Evolutionary conservation across 768 basidiomycete species (phyloP), one percentile per base, ranked within the genome.

Genomic region (Termitomyces sp.): DNA sequence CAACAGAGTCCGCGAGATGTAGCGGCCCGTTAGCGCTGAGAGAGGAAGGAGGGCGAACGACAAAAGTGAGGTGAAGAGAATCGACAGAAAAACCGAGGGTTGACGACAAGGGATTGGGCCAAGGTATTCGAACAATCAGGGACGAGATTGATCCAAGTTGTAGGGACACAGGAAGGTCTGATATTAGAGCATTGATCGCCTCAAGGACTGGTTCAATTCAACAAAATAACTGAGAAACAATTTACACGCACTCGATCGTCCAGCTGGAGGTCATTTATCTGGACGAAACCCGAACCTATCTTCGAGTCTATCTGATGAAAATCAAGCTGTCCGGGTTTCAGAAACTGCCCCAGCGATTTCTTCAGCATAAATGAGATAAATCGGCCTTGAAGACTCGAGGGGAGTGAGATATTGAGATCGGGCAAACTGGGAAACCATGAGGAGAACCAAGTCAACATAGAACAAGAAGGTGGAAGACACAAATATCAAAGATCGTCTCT

Each of bases 301-400:
- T 96, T 92, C 29, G 92, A 90, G 65, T 96, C 92, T 64, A 97
- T 88, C 72, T 92, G 86, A 55, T 87, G 81, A 52, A 83, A 77
- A 73, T 97, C 91, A 57, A 97, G 82, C 65, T 94, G 94, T 16
- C 92, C 94, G 10, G 90, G 91, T 69, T 88, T 90, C 54, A 98
- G 80, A 59, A 97, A 80, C 67, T 88, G 89, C 12, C 95, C 95
- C 0, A 98, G 75, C 8, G 84, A 80, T 65, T 85, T 86, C 78
- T 86, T 89, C 60, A 98, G 80, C 53, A 93, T 74, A 69, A 94
- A 98, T 1, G 94, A 94, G 36, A 98, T 78, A 74, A 98, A 94
- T 57, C 92, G 84, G 54, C 86, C 80, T 75, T 97, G 94, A 47
- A 98, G 87, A 55, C 77, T 75, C 9, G 88, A 79, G 16, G 90